phyloP scores from a whole-genome alignment of 1,284 basidiomycete genomes.

The Violaceomyces palustris region DNA sequence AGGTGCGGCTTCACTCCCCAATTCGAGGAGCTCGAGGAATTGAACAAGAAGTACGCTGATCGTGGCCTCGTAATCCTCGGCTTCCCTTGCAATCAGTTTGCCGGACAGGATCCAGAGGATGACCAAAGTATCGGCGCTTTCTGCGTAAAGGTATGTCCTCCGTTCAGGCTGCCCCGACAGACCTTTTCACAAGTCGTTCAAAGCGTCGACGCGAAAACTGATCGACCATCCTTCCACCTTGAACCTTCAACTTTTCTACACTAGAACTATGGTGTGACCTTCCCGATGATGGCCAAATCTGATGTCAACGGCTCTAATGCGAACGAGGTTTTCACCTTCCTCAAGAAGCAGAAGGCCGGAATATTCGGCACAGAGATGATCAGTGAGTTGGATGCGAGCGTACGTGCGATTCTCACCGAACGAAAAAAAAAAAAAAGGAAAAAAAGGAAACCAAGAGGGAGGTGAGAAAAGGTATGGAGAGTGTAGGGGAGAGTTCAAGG shows the following conservation, averaged over 20 bases:
- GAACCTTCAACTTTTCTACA: not conserved
- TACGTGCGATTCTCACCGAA: too few species aligned
- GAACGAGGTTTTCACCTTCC: slow-evolving; percentile 78
- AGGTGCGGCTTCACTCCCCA: slow-evolving; percentile 66
- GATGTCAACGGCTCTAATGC: slow-evolving; percentile 77
- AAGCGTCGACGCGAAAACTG: too few species aligned
- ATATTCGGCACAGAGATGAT: slow-evolving; percentile 69
- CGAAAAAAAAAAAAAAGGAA: too few species aligned
- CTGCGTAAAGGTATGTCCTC: slow-evolving; percentile 38
- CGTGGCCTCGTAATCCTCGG: slow-evolving; percentile 72
- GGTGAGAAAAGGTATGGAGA: too few species aligned
- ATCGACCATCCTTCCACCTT: too few species aligned
- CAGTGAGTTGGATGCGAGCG: slow-evolving; percentile 55
- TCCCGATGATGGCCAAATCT: slow-evolving; percentile 54
- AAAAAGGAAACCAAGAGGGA: too few species aligned
- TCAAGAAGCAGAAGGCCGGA: slow-evolving; percentile 73
- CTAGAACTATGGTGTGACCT: slow-evolving; percentile 51
- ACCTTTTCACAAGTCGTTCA: too few species aligned
- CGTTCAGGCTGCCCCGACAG: too few species aligned
- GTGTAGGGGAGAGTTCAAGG: too few species aligned
- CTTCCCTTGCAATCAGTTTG: slow-evolving; percentile 86
- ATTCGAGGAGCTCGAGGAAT: slow-evolving; percentile 75
- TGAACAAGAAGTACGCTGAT: slow-evolving; percentile 79
- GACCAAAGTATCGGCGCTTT: slow-evolving; percentile 45
- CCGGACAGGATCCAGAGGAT: slow-evolving; percentile 45